These are phyloP conservation scores for Leersia perrieri DNA, from an alignment of 176 grass and related monocot species.

Conservation along the genomic window DNA sequence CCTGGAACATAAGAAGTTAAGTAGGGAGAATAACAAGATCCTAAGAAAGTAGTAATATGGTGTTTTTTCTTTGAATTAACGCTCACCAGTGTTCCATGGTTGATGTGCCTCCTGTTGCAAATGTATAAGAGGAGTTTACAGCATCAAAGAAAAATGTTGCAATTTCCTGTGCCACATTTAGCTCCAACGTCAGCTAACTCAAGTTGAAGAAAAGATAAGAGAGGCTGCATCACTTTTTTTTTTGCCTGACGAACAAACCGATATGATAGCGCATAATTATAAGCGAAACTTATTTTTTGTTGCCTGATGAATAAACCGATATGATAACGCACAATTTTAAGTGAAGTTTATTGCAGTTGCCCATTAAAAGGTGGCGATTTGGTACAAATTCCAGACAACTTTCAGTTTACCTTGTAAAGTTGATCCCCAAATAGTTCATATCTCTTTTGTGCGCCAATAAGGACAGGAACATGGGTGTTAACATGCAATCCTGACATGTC, in stretches of 20 bases:
- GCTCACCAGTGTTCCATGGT: conserved; percentile 79
- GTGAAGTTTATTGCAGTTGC: background rate
- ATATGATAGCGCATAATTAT: no score
- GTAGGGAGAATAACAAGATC: background rate
- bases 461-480: conserved; percentile 79
- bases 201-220: background rate
- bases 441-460: conserved; percentile 69
- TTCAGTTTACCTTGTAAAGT: conserved; percentile 79
- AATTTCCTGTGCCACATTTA: conserved; percentile 57
- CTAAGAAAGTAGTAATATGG: background rate
- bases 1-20: conserved; percentile 30
- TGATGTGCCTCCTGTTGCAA: conserved; percentile 84
- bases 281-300: no score
- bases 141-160: conserved; percentile 68
- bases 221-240: background rate
- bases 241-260: no score
- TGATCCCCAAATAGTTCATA: conserved; percentile 79
- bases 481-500: conserved; percentile 72
- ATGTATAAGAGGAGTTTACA: conserved; percentile 77
- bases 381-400: background rate
- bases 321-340: background rate
- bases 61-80: background rate
- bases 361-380: background rate
- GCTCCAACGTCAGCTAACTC: conserved; percentile 5
- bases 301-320: background rate